Conservation (phyloP, 2,329 filamentous ascomycete species). For the Zopfia rhizophila region DNA sequence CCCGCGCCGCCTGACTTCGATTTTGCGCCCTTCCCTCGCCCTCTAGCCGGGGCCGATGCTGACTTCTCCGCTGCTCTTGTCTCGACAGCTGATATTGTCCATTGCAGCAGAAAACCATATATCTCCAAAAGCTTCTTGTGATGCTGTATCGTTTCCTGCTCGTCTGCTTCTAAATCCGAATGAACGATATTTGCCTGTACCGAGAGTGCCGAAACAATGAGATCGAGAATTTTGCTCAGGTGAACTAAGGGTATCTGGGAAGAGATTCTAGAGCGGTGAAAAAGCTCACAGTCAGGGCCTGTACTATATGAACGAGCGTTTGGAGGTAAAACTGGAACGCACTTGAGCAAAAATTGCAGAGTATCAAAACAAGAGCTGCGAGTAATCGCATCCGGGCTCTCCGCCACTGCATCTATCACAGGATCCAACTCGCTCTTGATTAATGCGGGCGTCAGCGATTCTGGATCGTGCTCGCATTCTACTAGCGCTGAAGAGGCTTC, state of each 20-base stretch:
- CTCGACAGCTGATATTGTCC: conserved; percentile 95
- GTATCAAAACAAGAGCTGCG: conserved; percentile 87
- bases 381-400: conserved; percentile 88
- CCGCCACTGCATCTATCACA: conserved; percentile 90
- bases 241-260: conserved; percentile 81
- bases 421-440: conserved; percentile 89
- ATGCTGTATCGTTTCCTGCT: conserved; percentile 84
- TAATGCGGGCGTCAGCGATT: conserved; percentile 79
- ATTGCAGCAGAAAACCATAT: conserved; percentile 93
- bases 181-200: conserved; percentile 87
- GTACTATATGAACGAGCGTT: conserved; percentile 35
- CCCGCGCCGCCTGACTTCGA: conserved; percentile 64
- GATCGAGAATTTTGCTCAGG: conserved; percentile 91
- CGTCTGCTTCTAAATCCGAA: conserved; percentile 88
- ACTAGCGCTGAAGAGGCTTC: conserved; percentile 85
- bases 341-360: conserved; percentile 96
- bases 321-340: conserved; percentile 68
- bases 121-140: conserved; percentile 94
- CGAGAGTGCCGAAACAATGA: conserved; percentile 85
- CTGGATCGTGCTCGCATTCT: conserved; percentile 93
- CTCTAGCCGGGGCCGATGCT: conserved; percentile 74
- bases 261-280: conserved; percentile 78
- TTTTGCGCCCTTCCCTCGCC: conserved; percentile 78
- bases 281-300: conserved; percentile 70
- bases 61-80: conserved; percentile 92